Conservation (phyloP, 2,329 filamentous ascomycete genomes). For the Fusarium aywerte region DNA sequence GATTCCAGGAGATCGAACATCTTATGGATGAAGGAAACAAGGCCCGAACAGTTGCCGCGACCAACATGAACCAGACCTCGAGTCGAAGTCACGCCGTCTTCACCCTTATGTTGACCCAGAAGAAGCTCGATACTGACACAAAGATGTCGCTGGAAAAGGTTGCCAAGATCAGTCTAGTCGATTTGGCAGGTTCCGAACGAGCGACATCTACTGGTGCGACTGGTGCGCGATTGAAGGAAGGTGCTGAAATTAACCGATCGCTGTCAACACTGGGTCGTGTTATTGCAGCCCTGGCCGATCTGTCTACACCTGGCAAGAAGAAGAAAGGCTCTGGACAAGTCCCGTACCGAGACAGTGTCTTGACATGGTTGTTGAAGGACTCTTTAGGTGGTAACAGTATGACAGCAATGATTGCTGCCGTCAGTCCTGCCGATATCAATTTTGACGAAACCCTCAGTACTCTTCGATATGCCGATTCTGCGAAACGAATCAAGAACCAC, state of each 20-base stretch:
- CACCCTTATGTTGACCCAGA: slow-evolving; percentile 94
- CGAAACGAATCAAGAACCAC: slow-evolving; percentile 99
- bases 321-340: slow-evolving; percentile 77
- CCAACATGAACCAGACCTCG: slow-evolving; percentile 99
- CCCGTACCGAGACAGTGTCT: slow-evolving; percentile 94
- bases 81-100: slow-evolving; percentile 99
- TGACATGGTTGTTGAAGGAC: slow-evolving; percentile 97
- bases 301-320: slow-evolving; percentile 87
- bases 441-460: slow-evolving; percentile 98
- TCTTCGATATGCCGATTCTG: slow-evolving; percentile 94
- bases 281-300: slow-evolving; percentile 92
- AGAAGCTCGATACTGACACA: slow-evolving; percentile 88
- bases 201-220: slow-evolving; percentile 97
- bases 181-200: slow-evolving; percentile 96
- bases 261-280: slow-evolving; percentile 96
- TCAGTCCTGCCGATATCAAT: slow-evolving; percentile 98
- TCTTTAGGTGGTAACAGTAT: slow-evolving; percentile 98
- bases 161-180: slow-evolving; percentile 96
- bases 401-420: slow-evolving; percentile 99
- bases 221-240: slow-evolving; percentile 93
- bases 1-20: slow-evolving; percentile 95
- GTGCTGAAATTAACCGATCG: slow-evolving; percentile 97
- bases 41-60: slow-evolving; percentile 94
- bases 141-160: slow-evolving; percentile 98
- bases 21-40: slow-evolving; percentile 99